Evolutionary conservation across 2,329 filamentous ascomycete species (phyloP).

Genomic region (Xylaria hypoxylon): DNA sequence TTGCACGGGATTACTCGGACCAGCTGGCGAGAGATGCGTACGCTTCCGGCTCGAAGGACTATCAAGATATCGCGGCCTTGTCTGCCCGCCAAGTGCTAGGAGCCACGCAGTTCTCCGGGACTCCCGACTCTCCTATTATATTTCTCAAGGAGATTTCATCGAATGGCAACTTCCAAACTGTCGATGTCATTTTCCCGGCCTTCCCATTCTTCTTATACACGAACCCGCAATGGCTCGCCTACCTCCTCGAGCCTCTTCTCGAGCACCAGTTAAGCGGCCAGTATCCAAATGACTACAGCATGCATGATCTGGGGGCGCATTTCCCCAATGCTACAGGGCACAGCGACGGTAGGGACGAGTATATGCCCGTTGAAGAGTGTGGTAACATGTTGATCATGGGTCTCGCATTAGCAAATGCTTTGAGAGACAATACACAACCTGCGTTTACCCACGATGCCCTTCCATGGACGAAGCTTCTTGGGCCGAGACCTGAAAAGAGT

Average conservation of each 20-base stretch:
- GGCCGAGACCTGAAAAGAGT: constrained; percentile 36
- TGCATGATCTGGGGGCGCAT: constrained; percentile 79
- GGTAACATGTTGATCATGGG: constrained; percentile 84
- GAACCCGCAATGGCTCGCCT: constrained; percentile 82
- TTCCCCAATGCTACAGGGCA: constrained; percentile 85
- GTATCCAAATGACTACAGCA: constrained; percentile 84
- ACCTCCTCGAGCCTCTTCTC: constrained; percentile 81
- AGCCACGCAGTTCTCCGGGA: constrained; percentile 79
- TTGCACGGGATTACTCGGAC: constrained; percentile 79
- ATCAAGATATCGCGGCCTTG: constrained; percentile 80
- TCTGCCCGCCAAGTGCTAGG: constrained; percentile 85
- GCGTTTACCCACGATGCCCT: constrained; percentile 65
- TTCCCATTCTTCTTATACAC: constrained; percentile 91
- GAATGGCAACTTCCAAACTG: constrained; percentile 86
- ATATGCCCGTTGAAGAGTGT: constrained; percentile 81
- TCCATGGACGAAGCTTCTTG: constrained; percentile 30
- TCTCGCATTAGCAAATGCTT: constrained; percentile 78
- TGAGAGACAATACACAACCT: constrained; percentile 70
- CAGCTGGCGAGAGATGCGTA: constrained; percentile 78
- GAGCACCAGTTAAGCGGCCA: constrained; percentile 86
- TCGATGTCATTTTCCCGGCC: constrained; percentile 87
- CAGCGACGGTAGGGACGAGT: constrained; percentile 74
- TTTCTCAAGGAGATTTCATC: constrained; percentile 90
- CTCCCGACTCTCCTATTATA: constrained; percentile 76
- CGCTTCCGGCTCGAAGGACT: constrained; percentile 78